Evolutionary conservation across 1,139 yeast genomes (phyloP), one percentile per base, ranked within the genome.

Genomic region (Zygosaccharomyces pseudobailii): DNA sequence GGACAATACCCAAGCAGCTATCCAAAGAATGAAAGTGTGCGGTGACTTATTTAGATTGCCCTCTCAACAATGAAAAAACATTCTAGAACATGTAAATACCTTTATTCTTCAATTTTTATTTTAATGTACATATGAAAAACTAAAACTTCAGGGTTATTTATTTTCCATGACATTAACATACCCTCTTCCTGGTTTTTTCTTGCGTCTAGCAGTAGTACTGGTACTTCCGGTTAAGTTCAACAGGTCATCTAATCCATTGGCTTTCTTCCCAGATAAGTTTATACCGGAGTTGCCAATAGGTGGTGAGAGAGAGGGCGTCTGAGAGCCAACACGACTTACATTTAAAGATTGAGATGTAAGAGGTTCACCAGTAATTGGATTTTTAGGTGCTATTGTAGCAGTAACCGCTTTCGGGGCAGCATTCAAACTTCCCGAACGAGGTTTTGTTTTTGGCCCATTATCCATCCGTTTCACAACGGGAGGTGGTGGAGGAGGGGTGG

Each of bases 401-500:
- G 55, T 48, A 19, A 59, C 13, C 28, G 47, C 44, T 53, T 56
- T 32, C 45, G 50, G 13, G 55, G 43, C 5, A 34, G 35, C 40
- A 31, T 20, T 23, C 32, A 41, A n/a, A 24, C 43, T 63, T 5
- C 62, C 66, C 7, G 69, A 60, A 9, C 68, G 62, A 10, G 75
- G 73, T 47, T 69, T 70, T 4, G 68, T 55, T 38, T 58, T 59
- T 5, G 67, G 66, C 20, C 62, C 60, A 2, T 63, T 50, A 8
- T 72, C 63, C 31, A 69, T 63, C 47, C 68, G 69, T 55, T 68
- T 73, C 57, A 73, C 74, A 17, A 65, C 58, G 58, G 73, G 75
- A 33, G 87, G 87, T 2, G 92, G 90, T 2, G 94, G 92, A 3
- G 94, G 87, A 2, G 92, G 82, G 1, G 80, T 76, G 1, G 78